Percentiles rank a stretch among this genome's conserved stretches.
Evolutionary conservation across 306 rosid genomes (phyloP).

Genomic region (Trichosanthes cucumerina): DNA sequence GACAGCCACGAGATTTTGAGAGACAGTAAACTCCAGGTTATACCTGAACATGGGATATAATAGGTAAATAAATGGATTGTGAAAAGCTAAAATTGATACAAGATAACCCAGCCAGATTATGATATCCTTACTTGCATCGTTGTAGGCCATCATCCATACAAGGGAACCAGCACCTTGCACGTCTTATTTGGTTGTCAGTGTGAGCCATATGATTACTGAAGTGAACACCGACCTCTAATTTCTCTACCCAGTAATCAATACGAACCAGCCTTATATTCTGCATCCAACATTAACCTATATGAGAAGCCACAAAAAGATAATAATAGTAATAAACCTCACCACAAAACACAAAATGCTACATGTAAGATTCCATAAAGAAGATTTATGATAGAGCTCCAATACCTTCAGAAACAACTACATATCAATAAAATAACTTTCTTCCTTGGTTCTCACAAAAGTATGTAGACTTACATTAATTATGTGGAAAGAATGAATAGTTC

Average conservation of each 20-base stretch:
- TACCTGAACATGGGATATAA: constrained; percentile 45
- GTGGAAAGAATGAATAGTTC: not conserved
- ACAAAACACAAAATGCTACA: constrained; percentile 10
- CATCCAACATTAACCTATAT: constrained; percentile 65
- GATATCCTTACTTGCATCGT: constrained; percentile 58
- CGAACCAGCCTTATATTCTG: constrained; percentile 88
- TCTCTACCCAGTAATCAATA: constrained; percentile 81
- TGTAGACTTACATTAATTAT: not conserved
- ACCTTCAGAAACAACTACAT: not conserved
- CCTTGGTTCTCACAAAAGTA: not conserved
- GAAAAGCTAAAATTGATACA: not conserved
- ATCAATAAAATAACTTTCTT: not conserved
- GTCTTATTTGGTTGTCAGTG: constrained; percentile 82
- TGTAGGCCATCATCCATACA: constrained; percentile 80
- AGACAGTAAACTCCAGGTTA: constrained; percentile 92
- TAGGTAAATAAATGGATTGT: not conserved
- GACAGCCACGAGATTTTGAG: constrained; percentile 77
- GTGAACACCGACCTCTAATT: constrained; percentile 71
- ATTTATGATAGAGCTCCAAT: not conserved
- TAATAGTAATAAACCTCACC: constrained; percentile 29
- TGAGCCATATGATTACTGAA: constrained; percentile 48
- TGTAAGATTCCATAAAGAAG: not conserved
- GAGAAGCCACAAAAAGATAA: constrained; percentile 42
- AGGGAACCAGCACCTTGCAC: constrained; percentile 96
- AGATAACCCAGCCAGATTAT: not conserved